Evolutionary conservation across 2,329 filamentous ascomycete genomes (phyloP).

Genomic region (Neophaeococcomyces mojaviensis): DNA sequence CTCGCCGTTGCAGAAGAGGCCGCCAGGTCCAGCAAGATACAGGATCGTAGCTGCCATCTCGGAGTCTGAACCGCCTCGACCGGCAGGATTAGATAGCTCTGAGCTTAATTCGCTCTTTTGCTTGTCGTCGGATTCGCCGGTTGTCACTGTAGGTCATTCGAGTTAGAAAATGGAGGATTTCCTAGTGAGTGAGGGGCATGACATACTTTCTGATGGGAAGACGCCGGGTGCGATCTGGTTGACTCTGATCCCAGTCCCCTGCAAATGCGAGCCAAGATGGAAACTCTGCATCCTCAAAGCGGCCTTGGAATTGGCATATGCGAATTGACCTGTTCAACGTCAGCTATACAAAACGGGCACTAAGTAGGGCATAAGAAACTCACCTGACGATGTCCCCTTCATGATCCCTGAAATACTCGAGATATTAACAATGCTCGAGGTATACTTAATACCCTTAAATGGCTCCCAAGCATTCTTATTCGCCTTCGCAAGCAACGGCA

Average conservation of each 20-base stretch:
- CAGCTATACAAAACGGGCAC: background rate
- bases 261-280: conserved; percentile 48
- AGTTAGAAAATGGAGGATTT: background rate
- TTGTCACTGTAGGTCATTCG: conserved; percentile 43
- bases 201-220: conserved; percentile 46
- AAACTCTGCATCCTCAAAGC: conserved; percentile 47
- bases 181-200: conserved; percentile 46
- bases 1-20: conserved; percentile 45
- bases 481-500: conserved; percentile 45
- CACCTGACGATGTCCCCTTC: conserved; percentile 43
- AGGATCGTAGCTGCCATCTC: conserved; percentile 53
- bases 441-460: conserved; percentile 37
- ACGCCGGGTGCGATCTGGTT: conserved; percentile 52
- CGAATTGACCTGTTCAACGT: conserved; percentile 34
- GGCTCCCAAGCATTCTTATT: conserved; percentile 29
- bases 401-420: conserved; percentile 45
- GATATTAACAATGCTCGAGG: conserved; percentile 47
- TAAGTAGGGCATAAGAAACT: background rate
- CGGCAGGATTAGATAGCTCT: conserved; percentile 40
- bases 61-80: conserved; percentile 46
- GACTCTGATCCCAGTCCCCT: conserved; percentile 49
- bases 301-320: conserved; percentile 46
- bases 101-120: conserved; percentile 50
- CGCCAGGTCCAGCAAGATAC: conserved; percentile 37
- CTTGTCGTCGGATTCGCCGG: conserved; percentile 42